A percentile compares a stretch with the other conserved stretches of the same genome.
Evolutionary conservation across 768 basidiomycete genomes (phyloP).

Genomic region (Collybia nuda): DNA sequence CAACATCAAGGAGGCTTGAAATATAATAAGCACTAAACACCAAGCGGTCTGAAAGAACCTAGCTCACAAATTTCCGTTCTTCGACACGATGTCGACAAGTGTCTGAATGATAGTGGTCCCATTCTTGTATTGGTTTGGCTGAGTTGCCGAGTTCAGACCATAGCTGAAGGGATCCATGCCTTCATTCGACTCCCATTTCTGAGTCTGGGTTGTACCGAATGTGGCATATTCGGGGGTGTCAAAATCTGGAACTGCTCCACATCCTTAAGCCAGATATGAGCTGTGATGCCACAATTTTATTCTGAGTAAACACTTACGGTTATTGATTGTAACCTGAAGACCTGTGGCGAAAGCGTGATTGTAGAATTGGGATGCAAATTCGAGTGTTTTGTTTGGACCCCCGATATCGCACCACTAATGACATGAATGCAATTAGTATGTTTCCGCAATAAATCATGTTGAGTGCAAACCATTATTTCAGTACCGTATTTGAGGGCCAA

Average conservation of each 20-base stretch:
- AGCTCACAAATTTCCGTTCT: constrained; percentile 61
- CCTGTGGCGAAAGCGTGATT: constrained; percentile 37
- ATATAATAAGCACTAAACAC: background rate
- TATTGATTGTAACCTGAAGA: constrained; percentile 45
- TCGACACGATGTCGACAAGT: constrained; percentile 57
- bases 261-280: constrained; percentile 27
- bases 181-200: constrained; percentile 58
- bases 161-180: constrained; percentile 58
- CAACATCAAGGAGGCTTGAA: constrained; percentile 47
- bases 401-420: constrained; percentile 59
- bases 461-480: constrained; percentile 49
- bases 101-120: constrained; percentile 48
- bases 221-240: constrained; percentile 55
- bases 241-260: constrained; percentile 50
- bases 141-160: constrained; percentile 44
- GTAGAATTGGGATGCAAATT: constrained; percentile 46
- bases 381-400: constrained; percentile 43
- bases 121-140: constrained; percentile 45
- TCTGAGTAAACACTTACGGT: constrained; percentile 20
- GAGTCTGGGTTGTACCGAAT: constrained; percentile 44
- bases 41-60: background rate
- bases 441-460: background rate
- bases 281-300: background rate
- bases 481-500: constrained; percentile 45
- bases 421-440: background rate